Percentiles rank a stretch among this genome's conserved stretches.
Evolutionary conservation across 106 monocot species (phyloP).

Genomic region (Xerophyta viscosa): DNA sequence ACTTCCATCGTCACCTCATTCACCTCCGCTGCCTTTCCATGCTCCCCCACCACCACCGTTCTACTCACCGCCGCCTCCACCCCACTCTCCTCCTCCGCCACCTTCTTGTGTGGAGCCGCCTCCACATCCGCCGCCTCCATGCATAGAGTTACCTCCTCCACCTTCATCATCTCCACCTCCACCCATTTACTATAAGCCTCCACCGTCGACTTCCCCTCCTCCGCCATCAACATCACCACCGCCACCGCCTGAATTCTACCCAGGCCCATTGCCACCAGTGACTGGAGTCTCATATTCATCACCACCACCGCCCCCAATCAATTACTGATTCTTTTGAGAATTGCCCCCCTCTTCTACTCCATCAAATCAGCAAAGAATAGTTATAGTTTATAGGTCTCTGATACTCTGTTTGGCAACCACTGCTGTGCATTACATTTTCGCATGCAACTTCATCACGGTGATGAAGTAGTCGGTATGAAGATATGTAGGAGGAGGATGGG

Average conservation of each 20-base stretch:
- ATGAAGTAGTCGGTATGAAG: neutral
- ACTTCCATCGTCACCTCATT: slow-evolving; percentile 19
- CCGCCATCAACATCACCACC: slow-evolving; percentile 17
- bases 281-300: slow-evolving; percentile 39
- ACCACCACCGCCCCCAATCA: slow-evolving; percentile 43
- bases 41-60: slow-evolving; percentile 17
- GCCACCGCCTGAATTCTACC: slow-evolving; percentile 13
- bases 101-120: slow-evolving; percentile 7
- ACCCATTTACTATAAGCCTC: slow-evolving; percentile 3
- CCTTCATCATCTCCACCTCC: slow-evolving; percentile 15
- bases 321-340: slow-evolving; percentile 45
- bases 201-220: slow-evolving; percentile 9
- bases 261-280: slow-evolving; percentile 47
- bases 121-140: neutral
- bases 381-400: slow-evolving; percentile 9
- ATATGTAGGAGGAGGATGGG: neutral
- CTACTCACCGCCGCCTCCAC: slow-evolving; percentile 4
- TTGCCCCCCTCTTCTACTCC: neutral
- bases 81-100: slow-evolving; percentile 15
- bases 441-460: neutral
- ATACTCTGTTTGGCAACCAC: neutral
- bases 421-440: too few relatives aligned
- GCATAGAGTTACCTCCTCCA: slow-evolving; percentile 10
- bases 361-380: neutral
- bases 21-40: slow-evolving; percentile 15